Conservation (phyloP, 305 asterid species). For the Solanum hybrid region DNA sequence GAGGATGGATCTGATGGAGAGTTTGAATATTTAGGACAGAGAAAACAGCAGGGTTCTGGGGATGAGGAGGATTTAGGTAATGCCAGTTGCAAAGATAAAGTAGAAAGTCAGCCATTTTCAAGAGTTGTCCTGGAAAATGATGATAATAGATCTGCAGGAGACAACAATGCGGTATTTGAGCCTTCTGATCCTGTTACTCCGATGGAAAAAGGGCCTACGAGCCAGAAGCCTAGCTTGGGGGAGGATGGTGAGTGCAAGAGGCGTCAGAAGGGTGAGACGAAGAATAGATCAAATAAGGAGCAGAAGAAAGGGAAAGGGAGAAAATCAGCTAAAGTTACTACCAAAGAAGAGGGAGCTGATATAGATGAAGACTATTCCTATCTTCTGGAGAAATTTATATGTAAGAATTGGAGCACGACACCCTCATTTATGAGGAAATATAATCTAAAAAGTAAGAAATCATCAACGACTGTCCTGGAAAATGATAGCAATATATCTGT, state of each 20-base stretch:
- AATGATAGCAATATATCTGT: not conserved
- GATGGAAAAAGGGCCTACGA: not conserved
- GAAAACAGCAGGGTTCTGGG: not conserved
- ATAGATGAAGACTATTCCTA: not conserved
- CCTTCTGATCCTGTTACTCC: not conserved
- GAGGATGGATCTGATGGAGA: not conserved
- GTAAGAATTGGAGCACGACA: not conserved
- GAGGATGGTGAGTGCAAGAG: not conserved
- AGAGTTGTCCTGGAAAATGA: not conserved
- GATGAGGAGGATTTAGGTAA: not conserved
- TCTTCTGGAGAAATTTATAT: slow-evolving; percentile 3
- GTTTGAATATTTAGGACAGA: not conserved
- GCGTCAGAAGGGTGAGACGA: not conserved
- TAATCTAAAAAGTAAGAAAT: not conserved
- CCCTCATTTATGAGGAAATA: not conserved
- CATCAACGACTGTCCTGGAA: not conserved
- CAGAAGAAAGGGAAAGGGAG: not conserved
- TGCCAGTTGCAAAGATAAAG: not conserved
- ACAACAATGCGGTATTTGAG: not conserved
- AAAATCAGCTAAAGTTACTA: not conserved
- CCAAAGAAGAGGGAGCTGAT: not conserved
- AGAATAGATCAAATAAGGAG: not conserved
- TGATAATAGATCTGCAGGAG: not conserved
- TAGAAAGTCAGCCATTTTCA: not conserved
- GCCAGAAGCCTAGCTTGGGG: not conserved